Evolutionary conservation across 768 basidiomycete genomes (phyloP).

Genomic region (Pseudohyphozyma bogoriensis): DNA sequence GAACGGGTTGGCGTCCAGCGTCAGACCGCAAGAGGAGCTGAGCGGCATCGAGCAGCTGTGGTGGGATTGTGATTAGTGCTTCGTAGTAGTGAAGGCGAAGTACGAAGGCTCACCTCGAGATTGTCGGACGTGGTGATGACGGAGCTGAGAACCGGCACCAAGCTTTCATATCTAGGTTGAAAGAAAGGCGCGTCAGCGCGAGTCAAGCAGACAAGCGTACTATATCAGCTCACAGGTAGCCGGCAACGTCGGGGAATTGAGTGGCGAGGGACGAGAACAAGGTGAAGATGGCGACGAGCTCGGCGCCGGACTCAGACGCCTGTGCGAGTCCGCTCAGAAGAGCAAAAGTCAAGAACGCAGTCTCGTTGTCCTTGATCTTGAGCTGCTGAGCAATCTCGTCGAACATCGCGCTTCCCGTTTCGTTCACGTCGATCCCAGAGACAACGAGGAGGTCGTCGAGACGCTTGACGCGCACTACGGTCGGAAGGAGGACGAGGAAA

Average conservation of each 20-base stretch:
- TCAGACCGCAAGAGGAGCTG: not conserved
- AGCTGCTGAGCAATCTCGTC: constrained; percentile 33
- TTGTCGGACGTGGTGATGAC: not conserved
- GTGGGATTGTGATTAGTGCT: too few species aligned
- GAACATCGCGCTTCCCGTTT: too few species aligned
- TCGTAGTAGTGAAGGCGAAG: too few species aligned
- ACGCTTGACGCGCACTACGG: not conserved
- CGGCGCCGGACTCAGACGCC: constrained; percentile 64
- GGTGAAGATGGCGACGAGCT: constrained; percentile 68
- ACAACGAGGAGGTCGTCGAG: not conserved
- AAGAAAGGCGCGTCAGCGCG: too few species aligned
- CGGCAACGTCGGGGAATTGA: not conserved
- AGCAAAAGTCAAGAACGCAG: constrained; percentile 57
- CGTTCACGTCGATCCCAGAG: not conserved
- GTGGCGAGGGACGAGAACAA: constrained; percentile 52
- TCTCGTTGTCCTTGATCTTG: constrained; percentile 44
- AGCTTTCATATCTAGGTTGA: not conserved
- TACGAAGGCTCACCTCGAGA: too few species aligned
- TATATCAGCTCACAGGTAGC: not conserved
- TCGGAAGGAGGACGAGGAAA: constrained; percentile 1
- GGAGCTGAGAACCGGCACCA: constrained; percentile 1
- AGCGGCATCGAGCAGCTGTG: constrained; percentile 1
- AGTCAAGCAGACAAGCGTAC: not conserved
- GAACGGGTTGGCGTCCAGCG: not conserved
- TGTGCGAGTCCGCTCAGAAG: constrained; percentile 64